phyloP scores from a whole-genome alignment of 768 basidiomycete genomes.

The Serendipita vermifera region DNA sequence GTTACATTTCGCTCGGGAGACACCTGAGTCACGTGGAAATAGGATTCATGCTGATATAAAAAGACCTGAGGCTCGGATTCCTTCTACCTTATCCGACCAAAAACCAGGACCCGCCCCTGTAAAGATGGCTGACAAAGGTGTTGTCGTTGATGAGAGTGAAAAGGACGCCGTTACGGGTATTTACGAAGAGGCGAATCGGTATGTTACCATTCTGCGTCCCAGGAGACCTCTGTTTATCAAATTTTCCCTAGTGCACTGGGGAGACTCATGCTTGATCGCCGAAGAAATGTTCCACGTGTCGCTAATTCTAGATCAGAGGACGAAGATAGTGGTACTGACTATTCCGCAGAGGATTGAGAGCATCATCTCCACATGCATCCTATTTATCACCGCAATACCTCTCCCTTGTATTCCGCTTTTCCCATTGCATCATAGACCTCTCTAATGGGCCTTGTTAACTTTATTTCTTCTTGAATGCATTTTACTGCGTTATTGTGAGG shows the following conservation, averaged over 20 bases:
- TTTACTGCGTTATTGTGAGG: too few species aligned
- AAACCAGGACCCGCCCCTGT: background rate
- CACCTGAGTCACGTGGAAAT: background rate
- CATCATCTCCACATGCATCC: too few species aligned
- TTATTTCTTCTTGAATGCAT: too few species aligned
- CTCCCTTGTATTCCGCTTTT: too few species aligned
- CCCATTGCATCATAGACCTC: too few species aligned
- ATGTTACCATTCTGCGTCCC: background rate
- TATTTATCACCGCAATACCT: too few species aligned
- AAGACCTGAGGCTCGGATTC: background rate
- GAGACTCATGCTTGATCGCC: background rate
- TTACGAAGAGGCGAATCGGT: constrained; percentile 6
- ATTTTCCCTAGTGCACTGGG: background rate
- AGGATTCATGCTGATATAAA: background rate
- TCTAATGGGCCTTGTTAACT: too few species aligned
- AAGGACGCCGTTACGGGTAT: background rate
- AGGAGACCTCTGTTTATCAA: background rate
- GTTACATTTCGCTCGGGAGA: background rate
- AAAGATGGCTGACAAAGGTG: background rate
- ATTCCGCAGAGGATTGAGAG: background rate
- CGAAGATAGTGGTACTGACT: background rate
- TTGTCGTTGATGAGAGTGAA: background rate
- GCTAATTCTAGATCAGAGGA: background rate
- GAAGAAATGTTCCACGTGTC: background rate
- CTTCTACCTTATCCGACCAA: background rate